These are phyloP conservation scores for Blastomyces parvus DNA, from an alignment of 2,329 filamentous ascomycete genomes.

Conservation along the genomic window DNA sequence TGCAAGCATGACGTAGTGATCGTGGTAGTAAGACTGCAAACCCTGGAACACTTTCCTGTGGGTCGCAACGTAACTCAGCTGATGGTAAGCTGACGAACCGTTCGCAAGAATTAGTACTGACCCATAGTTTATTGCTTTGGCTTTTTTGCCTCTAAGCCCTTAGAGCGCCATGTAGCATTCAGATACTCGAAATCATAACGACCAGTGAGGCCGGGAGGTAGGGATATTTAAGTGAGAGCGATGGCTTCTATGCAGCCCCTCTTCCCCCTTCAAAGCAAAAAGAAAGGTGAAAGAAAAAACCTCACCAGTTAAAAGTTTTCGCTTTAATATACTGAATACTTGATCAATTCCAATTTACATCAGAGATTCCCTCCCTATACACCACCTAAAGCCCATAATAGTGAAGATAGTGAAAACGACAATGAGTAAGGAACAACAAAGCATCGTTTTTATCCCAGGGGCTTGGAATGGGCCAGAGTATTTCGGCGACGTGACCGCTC, in stretches of 20 bases:
- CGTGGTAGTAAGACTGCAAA: not conserved
- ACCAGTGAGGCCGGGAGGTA: not conserved
- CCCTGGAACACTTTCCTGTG: not conserved
- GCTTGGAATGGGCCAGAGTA: conserved; percentile 25
- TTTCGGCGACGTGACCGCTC: conserved; percentile 21
- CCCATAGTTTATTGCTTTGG: not conserved
- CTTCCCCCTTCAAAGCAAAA: no score
- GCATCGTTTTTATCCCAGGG: conserved; percentile 30
- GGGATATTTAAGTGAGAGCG: not conserved
- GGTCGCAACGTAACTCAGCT: not conserved
- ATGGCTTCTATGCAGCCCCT: not conserved
- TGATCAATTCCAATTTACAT: not conserved
- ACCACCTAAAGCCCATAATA: not conserved
- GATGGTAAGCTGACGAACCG: not conserved
- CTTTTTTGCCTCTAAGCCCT: not conserved
- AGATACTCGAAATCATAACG: not conserved
- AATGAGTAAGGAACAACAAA: conserved; percentile 20
- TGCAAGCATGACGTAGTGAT: not conserved
- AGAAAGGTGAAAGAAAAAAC: no score
- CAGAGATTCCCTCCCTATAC: not conserved
- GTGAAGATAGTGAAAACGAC: not conserved
- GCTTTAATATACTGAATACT: not conserved
- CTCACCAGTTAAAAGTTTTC: not conserved
- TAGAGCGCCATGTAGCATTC: not conserved
- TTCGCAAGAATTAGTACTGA: not conserved